These are phyloP conservation scores for Cornus suecica DNA, from an alignment of 148 eudicot genomes.

Conservation along the genomic window DNA sequence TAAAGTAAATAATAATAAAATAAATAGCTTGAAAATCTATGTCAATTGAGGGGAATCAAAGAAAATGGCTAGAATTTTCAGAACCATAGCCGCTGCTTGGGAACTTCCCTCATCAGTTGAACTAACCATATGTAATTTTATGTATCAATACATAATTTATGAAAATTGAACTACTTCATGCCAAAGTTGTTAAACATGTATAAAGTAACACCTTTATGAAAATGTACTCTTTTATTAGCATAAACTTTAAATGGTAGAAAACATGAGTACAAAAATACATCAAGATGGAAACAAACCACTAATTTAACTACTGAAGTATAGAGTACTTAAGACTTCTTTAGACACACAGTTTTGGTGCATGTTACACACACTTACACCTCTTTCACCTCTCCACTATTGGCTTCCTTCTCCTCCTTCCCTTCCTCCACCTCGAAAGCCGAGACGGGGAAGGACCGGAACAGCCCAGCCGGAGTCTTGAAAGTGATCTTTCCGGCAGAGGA, in stretches of 20 bases:
- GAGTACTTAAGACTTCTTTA: too few relatives aligned
- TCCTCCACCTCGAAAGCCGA: conserved; percentile 38
- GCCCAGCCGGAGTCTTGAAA: conserved; percentile 36
- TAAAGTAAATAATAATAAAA: too few relatives aligned
- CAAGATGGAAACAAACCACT: background rate
- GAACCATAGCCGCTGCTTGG: too few relatives aligned
- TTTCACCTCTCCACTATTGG: background rate
- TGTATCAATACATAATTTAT: too few relatives aligned
- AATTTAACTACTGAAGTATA: background rate
- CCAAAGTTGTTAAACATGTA: too few relatives aligned
- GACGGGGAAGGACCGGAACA: conserved; percentile 40
- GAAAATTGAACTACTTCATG: too few relatives aligned
- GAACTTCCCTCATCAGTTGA: too few relatives aligned
- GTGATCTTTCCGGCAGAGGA: conserved; percentile 34
- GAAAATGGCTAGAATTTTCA: too few relatives aligned
- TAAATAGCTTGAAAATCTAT: too few relatives aligned
- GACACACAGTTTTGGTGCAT: background rate
- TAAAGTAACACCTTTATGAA: too few relatives aligned
- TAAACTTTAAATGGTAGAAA: background rate
- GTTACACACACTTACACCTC: background rate
- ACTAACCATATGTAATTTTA: too few relatives aligned
- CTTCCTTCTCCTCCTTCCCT: background rate
- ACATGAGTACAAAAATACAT: background rate
- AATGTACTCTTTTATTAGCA: background rate
- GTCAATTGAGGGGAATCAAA: too few relatives aligned